These are phyloP conservation scores for Leccinum barrowsii DNA, from an alignment of 768 basidiomycete species.

Conservation along the genomic window DNA sequence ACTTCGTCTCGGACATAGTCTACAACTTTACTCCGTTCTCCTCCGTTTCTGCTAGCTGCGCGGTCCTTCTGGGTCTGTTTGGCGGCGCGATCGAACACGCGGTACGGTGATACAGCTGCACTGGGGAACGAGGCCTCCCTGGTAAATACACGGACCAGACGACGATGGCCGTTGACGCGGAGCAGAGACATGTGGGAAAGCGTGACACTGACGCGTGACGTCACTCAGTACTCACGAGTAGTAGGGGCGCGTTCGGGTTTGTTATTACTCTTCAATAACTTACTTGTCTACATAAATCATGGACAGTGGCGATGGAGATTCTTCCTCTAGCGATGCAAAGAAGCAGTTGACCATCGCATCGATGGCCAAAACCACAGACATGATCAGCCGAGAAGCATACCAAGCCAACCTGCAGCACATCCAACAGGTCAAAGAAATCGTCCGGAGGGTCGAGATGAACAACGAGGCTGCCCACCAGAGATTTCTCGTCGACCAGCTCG, in stretches of 20 bases:
- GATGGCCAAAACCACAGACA: slow-evolving; percentile 23
- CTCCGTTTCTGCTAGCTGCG: slow-evolving; percentile 56
- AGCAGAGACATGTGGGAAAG: slow-evolving; percentile 18
- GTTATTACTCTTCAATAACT: too few relatives aligned
- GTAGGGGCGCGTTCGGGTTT: neutral
- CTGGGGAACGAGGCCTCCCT: slow-evolving; percentile 43
- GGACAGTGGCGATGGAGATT: slow-evolving; percentile 7
- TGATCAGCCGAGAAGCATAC: slow-evolving; percentile 19
- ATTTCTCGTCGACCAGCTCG: slow-evolving; percentile 32
- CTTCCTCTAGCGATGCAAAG: slow-evolving; percentile 7
- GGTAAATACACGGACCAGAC: slow-evolving; percentile 41
- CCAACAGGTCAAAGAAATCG: slow-evolving; percentile 30
- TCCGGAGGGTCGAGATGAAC: slow-evolving; percentile 29
- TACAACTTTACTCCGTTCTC: slow-evolving; percentile 65
- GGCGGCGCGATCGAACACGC: slow-evolving; percentile 80
- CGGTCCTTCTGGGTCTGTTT: slow-evolving; percentile 79
- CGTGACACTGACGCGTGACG: slow-evolving; percentile 18
- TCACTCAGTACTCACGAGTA: neutral
- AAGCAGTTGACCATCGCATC: slow-evolving; percentile 16
- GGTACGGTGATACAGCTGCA: slow-evolving; percentile 47
- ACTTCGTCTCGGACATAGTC: slow-evolving; percentile 93
- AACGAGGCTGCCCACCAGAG: slow-evolving; percentile 42
- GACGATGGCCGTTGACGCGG: slow-evolving; percentile 1
- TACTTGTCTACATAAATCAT: slow-evolving; percentile 8
- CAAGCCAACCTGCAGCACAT: slow-evolving; percentile 24